Evolutionary conservation across 2,329 filamentous ascomycete genomes (phyloP), one percentile per base, ranked within the genome.

Genomic region (Exophiala dermatitidis): DNA sequence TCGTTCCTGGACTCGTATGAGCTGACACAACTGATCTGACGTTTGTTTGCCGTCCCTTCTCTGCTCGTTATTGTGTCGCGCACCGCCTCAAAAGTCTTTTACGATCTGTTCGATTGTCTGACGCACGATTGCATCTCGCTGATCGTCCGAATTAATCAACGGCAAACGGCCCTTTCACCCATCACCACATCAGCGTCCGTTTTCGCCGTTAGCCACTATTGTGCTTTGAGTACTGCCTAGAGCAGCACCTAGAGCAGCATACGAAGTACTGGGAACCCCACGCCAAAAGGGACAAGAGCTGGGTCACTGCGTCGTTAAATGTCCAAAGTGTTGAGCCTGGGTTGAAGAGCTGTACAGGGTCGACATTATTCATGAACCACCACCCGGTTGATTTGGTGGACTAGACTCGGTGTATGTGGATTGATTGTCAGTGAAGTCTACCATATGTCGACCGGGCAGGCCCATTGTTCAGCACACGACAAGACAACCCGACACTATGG

Each of bases 11-110:
- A 26, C 34, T 41, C 46, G 37, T 47, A 53, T 50, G 50, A 56
- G 53, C 56, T 58, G 52, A 53, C 50, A 48, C 30, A 46, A 38
- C 44, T 53, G 50, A 43, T 53, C 56, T 48, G 49, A 34, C 19
- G 34, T 30, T 48, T 38, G 48, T 48, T 55, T 45, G 44, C 19
- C 19, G 19, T 19, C 19, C 19, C 19, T 19, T 19, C 19, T 19
- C 19, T 19, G 19, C 19, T 19, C 19, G 19, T 2, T 19, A 19
- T 19, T 19, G 19, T 19, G 19, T 19, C 19, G 19, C 19, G 19
- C 19, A 19, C 19, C 19, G 19, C 19, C 19, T 19, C 19, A 19
- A 19, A 19, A 19, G 19, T 19, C 19, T 19, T 19, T 19, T 19
- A 19, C 19, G 19, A 19, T 19, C 19, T 19, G 19, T 19, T 19